Conservation (phyloP, 805 yeast species). For the Cyberlindnera mississippiensis region DNA sequence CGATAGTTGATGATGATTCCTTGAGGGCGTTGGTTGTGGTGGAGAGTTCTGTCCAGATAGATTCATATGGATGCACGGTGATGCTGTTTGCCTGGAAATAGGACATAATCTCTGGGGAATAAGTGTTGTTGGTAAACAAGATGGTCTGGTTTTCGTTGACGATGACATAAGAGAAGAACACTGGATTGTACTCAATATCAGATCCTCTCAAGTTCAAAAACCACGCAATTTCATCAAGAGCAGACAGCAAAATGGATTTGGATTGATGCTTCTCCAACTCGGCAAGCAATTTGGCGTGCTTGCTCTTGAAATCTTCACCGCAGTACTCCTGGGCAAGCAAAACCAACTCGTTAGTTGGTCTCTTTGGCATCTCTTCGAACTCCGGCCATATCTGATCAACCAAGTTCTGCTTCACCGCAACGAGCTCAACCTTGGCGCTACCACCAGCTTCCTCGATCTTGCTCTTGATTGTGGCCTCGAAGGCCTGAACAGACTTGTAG, state of each 20-base stretch:
- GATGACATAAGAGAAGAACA: constrained; percentile 65
- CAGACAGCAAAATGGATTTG: constrained; percentile 54
- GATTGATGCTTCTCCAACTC: constrained; percentile 33
- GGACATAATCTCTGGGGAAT: constrained; percentile 34
- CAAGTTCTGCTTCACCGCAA: constrained; percentile 58
- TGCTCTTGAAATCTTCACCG: constrained; percentile 61
- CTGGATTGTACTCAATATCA: constrained; percentile 84
- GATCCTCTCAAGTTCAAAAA: constrained; percentile 76
- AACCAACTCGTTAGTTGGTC: constrained; percentile 48
- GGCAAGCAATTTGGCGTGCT: constrained; percentile 45
- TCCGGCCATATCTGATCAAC: constrained; percentile 71
- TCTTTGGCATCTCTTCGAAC: constrained; percentile 60
- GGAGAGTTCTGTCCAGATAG: constrained; percentile 55
- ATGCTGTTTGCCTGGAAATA: constrained; percentile 45
- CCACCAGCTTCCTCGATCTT: constrained; percentile 26
- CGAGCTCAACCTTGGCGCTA: constrained; percentile 39
- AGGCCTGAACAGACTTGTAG: constrained; percentile 32
- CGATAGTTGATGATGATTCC: constrained; percentile 30
- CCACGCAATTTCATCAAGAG: constrained; percentile 92
- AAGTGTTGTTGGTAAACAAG: constrained; percentile 51
- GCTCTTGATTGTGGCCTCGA: constrained; percentile 28
- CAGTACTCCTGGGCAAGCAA: constrained; percentile 49
- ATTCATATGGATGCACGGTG: constrained; percentile 47
- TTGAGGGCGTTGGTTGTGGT: constrained; percentile 21
- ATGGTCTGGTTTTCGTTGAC: constrained; percentile 40